Evolutionary conservation across 768 basidiomycete genomes (phyloP).

Genomic region (Leccinum arenicola): DNA sequence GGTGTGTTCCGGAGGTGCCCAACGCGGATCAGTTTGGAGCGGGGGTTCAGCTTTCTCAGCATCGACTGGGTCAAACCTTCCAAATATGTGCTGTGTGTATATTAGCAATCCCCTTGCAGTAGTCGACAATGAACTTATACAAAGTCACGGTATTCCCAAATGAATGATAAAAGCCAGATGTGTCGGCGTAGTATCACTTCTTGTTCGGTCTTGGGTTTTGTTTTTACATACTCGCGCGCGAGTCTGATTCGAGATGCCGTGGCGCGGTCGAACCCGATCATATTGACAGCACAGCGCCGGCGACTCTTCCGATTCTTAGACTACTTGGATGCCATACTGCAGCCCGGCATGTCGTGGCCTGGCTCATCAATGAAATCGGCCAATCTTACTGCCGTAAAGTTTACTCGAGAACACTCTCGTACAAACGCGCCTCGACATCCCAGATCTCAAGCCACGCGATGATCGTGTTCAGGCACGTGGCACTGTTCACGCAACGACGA

Average conservation of each 20-base stretch:
- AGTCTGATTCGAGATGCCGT: background rate
- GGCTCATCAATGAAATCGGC: background rate
- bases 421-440: slow-evolving; percentile 3
- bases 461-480: slow-evolving; percentile 1
- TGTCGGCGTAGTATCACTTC: background rate
- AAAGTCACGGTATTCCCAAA: slow-evolving; percentile 7
- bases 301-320: background rate
- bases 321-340: background rate
- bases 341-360: background rate
- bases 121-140: background rate
- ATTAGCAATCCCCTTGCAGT: slow-evolving; percentile 8
- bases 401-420: background rate
- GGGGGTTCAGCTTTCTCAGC: slow-evolving; percentile 3
- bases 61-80: slow-evolving; percentile 8
- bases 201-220: background rate
- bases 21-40: slow-evolving; percentile 9
- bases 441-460: slow-evolving; percentile 5
- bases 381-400: background rate
- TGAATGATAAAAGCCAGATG: background rate
- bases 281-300: background rate
- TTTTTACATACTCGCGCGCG: background rate
- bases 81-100: slow-evolving; percentile 6
- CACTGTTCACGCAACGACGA: background rate
- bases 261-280: background rate
- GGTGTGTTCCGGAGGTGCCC: slow-evolving; percentile 3